Evolutionary conservation across 1,284 basidiomycete species (phyloP).

Genomic region (Cryptococcus hybrid): DNA sequence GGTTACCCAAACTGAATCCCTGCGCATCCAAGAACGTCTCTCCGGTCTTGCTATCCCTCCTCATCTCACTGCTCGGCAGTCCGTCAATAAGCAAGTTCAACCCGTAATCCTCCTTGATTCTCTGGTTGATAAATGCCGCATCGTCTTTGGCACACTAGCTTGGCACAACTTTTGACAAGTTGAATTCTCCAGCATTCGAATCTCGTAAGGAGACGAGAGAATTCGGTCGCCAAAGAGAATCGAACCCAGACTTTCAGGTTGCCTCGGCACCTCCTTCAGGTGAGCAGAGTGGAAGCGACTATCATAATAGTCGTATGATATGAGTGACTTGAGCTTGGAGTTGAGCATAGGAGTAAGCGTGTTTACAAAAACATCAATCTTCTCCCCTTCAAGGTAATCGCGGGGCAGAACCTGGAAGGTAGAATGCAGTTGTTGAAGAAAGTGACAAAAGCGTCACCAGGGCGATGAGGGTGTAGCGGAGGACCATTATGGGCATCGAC

Average conservation of each 20-base stretch:
- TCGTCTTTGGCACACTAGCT: slow-evolving; percentile 64
- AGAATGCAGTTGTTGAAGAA: slow-evolving; percentile 57
- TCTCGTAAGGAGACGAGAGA: slow-evolving; percentile 81
- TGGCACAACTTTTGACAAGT: slow-evolving; percentile 78
- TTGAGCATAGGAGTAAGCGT: slow-evolving; percentile 83
- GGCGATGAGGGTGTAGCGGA: slow-evolving; percentile 13
- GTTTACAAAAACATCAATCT: slow-evolving; percentile 72
- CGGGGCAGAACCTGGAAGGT: slow-evolving; percentile 75
- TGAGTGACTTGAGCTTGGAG: slow-evolving; percentile 63
- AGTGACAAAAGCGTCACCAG: slow-evolving; percentile 6
- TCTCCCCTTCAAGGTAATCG: slow-evolving; percentile 68
- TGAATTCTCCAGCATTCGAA: slow-evolving; percentile 49
- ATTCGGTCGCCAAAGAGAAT: slow-evolving; percentile 96
- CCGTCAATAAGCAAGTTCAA: slow-evolving; percentile 95
- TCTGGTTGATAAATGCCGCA: slow-evolving; percentile 83
- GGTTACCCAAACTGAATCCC: slow-evolving; percentile 53
- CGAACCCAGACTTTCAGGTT: slow-evolving; percentile 86
- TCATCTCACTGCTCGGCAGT: slow-evolving; percentile 90
- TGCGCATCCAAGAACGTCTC: slow-evolving; percentile 83
- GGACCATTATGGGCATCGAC: slow-evolving; percentile 9
- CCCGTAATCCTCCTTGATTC: slow-evolving; percentile 89
- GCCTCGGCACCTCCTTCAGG: slow-evolving; percentile 73
- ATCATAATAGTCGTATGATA: slow-evolving; percentile 41
- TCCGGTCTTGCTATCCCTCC: slow-evolving; percentile 68
- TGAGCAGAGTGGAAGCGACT: slow-evolving; percentile 72